Base-by-base conservation (phyloP, 75 land plant genomes). In the Selaginella tamariscina region DNA sequence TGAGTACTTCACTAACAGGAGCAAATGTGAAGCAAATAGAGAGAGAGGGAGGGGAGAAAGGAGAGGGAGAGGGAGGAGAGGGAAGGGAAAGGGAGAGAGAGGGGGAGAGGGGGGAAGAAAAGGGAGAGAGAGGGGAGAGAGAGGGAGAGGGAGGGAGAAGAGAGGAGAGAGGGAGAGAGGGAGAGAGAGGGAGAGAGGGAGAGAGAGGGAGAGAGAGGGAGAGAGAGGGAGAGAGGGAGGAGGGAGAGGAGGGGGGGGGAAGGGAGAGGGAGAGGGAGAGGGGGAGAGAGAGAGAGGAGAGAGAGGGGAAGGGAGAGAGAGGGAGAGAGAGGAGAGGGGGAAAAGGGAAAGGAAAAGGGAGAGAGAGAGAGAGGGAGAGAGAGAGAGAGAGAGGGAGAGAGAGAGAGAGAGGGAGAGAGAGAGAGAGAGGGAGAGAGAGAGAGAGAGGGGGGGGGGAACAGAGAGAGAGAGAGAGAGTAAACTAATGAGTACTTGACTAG, bases 1-100 rank as follows among this genome's bases (percentile, higher is more conserved):
- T 11, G 54, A 49, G 54, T 49, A 49, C 18, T 11, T 11, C 18
- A 49, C 18, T 11, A 20, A 49, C 11, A 20, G 75, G 75, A 11
- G 70, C 65, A 0, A 74, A 74, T 44, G 75, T 74, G 64, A 74
- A 66, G 70, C 75, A 74, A 29, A 74, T 74, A 23, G 68, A 70
- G 55, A 31, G 64, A 22, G 28, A 56, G 32, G 62, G 70, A 31
- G 75, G 75, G 20, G 1, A 49, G 55, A 27, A 71, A 64, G 73
- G n/a, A n/a, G n/a, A n/a, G 20, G 54, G 20, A 49, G 20, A 20
- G 20, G 54, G 20, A 49, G 20, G 11, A 49, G 20, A 49, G 54
- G 20, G 54, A 49, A 49, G 54, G 20, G 54, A 49, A 20, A 49
- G 20, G 20, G 54, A 49, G 54, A 49, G 54, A 49, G 54, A 49